Percentiles rank a stretch among this genome's conserved stretches.
Evolutionary conservation across 129 eudicot species (phyloP).

Genomic region (Erigeron canadensis): DNA sequence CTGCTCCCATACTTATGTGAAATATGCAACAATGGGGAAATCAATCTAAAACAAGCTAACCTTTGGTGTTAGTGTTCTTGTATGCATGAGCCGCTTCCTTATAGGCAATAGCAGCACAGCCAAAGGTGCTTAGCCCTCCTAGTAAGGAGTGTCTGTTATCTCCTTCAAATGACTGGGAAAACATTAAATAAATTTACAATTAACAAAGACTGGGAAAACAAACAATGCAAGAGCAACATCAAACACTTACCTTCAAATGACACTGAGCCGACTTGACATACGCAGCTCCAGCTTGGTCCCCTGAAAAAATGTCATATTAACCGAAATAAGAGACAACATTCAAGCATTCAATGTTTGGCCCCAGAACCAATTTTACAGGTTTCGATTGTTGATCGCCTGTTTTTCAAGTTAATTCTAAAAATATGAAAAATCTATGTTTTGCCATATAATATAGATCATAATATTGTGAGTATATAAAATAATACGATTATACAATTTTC

Average conservation of each 20-base stretch:
- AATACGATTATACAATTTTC: not conserved
- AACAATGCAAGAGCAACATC: not conserved
- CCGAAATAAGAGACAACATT: constrained; percentile 5
- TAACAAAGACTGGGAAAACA: not conserved
- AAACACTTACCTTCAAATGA: constrained; percentile 59
- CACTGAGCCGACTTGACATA: constrained; percentile 84
- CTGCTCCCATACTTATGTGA: not conserved
- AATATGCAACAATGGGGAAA: not conserved
- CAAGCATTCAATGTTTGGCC: too few relatives aligned
- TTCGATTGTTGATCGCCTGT: too few relatives aligned
- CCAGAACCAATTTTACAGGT: not conserved
- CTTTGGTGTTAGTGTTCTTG: constrained; percentile 68
- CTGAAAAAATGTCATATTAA: constrained; percentile 40
- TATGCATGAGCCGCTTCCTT: constrained; percentile 82
- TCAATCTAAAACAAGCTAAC: constrained; percentile 32
- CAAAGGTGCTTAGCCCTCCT: too few relatives aligned
- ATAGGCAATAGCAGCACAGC: constrained; percentile 88
- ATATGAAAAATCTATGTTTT: not conserved
- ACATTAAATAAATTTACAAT: constrained; percentile 15
- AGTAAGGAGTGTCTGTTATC: too few relatives aligned
- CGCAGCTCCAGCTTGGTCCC: constrained; percentile 94
- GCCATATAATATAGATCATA: not conserved
- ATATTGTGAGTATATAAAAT: not conserved
- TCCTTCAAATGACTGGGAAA: too few relatives aligned
- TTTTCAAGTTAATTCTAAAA: too few relatives aligned